These are phyloP conservation scores for Colletotrichum lini DNA, from an alignment of 2,329 filamentous ascomycete genomes.

Conservation along the genomic window DNA sequence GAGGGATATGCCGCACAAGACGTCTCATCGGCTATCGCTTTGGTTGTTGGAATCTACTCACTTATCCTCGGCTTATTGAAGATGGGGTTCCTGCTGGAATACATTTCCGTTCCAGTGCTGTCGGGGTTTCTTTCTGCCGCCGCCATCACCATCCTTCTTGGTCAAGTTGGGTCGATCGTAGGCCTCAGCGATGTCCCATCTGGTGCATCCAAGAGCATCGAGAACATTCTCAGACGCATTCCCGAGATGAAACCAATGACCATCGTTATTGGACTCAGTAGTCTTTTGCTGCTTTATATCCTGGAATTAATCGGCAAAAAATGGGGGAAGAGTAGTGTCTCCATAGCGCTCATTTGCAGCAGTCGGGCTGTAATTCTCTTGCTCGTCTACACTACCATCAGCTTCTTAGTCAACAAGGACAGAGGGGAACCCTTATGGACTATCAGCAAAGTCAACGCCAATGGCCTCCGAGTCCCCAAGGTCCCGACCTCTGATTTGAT, in stretches of 20 bases:
- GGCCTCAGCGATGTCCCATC: slow-evolving; percentile 65
- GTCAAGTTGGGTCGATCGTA: slow-evolving; percentile 74
- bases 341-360: slow-evolving; percentile 71
- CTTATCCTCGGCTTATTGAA: slow-evolving; percentile 73
- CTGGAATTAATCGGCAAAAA: slow-evolving; percentile 71
- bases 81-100: slow-evolving; percentile 76
- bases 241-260: slow-evolving; percentile 71
- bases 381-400: slow-evolving; percentile 74
- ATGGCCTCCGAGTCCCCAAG: slow-evolving; percentile 66
- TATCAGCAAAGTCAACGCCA: slow-evolving; percentile 69
- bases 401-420: slow-evolving; percentile 72
- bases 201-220: slow-evolving; percentile 70
- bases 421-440: slow-evolving; percentile 67
- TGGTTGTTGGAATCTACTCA: slow-evolving; percentile 74
- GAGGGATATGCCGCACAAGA: slow-evolving; percentile 67
- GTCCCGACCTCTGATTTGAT: slow-evolving; percentile 65
- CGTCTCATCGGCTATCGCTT: slow-evolving; percentile 73
- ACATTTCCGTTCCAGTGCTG: slow-evolving; percentile 75
- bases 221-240: slow-evolving; percentile 70
- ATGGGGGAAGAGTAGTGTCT: slow-evolving; percentile 71
- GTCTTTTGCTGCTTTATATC: slow-evolving; percentile 68
- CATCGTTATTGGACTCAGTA: slow-evolving; percentile 71
- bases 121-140: slow-evolving; percentile 77
- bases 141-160: slow-evolving; percentile 75
- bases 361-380: slow-evolving; percentile 73